phyloP scores from a whole-genome alignment of 768 basidiomycete genomes.

The Calocybe indica region DNA sequence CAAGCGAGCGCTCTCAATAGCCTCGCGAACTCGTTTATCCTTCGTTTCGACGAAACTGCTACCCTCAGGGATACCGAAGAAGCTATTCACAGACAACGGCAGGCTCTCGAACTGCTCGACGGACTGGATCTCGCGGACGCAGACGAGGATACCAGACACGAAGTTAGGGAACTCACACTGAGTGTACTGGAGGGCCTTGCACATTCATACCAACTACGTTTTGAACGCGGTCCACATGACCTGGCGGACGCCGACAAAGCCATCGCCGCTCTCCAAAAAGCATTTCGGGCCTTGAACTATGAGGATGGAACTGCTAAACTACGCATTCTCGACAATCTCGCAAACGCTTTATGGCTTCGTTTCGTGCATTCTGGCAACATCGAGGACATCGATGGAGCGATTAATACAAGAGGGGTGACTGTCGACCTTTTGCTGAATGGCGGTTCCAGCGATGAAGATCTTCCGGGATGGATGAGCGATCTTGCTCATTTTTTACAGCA shows the following conservation, averaged over 20 bases:
- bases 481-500: constrained; percentile 7
- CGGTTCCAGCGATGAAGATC: no score
- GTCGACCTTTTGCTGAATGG: neutral
- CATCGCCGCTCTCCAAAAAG: neutral
- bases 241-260: no score
- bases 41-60: constrained; percentile 10
- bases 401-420: neutral
- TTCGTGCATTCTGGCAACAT: constrained; percentile 5
- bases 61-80: constrained; percentile 5
- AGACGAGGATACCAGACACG: no score
- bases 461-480: neutral
- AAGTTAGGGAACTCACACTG: no score
- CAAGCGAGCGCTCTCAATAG: neutral
- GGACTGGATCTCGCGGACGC: constrained; percentile 6
- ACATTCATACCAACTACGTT: neutral
- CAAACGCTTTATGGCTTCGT: constrained; percentile 3
- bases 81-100: constrained; percentile 1
- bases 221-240: neutral
- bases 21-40: constrained; percentile 7
- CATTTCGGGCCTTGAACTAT: neutral
- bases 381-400: constrained; percentile 6
- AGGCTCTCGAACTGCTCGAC: constrained; percentile 7
- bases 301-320: neutral
- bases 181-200: no score
- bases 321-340: constrained; percentile 8